Evolutionary conservation across 2,329 filamentous ascomycete species (phyloP), one percentile per base, ranked within the genome.

Genomic region (Beauveria varroae): DNA sequence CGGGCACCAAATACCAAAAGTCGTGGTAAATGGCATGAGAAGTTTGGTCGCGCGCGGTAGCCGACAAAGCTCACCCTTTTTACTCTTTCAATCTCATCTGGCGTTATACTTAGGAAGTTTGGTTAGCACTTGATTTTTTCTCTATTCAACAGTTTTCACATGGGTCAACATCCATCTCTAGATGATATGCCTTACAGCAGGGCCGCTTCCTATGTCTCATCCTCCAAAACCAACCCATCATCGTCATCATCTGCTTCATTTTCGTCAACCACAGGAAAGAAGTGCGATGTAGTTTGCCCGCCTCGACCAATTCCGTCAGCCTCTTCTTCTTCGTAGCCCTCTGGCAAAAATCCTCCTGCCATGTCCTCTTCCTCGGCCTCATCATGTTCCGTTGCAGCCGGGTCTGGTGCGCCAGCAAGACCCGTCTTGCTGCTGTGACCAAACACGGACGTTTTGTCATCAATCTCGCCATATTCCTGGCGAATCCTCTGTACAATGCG

Each of bases 401-500:
- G 59, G 24, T 64, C 62, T 16, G 67, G 62, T 54, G 66, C 60
- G 28, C 63, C 62, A 10, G 46, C 64, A 44, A 37, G 37, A 43
- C 57, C 51, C 49, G 61, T 12, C 28, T 64, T 41, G 63, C 63
- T 69, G 51, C 78, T 80, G 30, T 83, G 82, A 47, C 83, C 84
- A 64, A 85, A 78, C 1, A 83, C 79, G 18, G 85, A 81, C 3
- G 79, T 74, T 28, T 75, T 74, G 10, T 81, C 79, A 49, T 78
- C 76, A 4, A 83, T 76, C 43, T 86, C 81, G 1, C 89, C 90
- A 71, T 96, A 96, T 63, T 96, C 90, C 60, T 86, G 81, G 46
- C 81, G 81, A 46, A 96, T 87, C 54, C 91, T 82, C 71, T 95
- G 83, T 22, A 91, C 81, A 62, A 98, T 95, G 3, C 91, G 82